Percentiles rank a stretch among this genome's conserved stretches.
phyloP scores from a whole-genome alignment of 2,329 filamentous ascomycete genomes.

The Scedosporium boydii region DNA sequence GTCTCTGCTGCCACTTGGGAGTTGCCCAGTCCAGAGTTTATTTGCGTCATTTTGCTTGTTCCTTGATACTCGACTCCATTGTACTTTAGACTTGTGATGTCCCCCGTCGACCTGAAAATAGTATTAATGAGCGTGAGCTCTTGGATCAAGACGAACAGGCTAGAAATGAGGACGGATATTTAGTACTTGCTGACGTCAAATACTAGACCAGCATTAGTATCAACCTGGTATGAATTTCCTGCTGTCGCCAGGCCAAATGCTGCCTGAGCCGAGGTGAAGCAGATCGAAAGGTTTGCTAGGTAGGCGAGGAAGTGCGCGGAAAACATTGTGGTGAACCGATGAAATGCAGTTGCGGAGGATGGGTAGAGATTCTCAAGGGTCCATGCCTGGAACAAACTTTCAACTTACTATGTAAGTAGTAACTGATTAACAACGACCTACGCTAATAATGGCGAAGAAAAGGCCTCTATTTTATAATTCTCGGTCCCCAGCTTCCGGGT shows the following conservation, averaged over 20 bases:
- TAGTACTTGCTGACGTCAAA: slow-evolving; percentile 15
- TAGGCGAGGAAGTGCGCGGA: neutral
- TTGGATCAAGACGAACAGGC: neutral
- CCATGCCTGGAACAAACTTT: no score
- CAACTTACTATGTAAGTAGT: neutral
- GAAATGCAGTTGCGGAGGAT: neutral
- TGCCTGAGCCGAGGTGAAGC: neutral
- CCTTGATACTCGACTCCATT: slow-evolving; percentile 51
- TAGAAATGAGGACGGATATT: slow-evolving; percentile 29
- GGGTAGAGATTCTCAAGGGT: no score
- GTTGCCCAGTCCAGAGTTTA: slow-evolving; percentile 47
- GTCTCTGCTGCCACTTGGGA: slow-evolving; percentile 42
- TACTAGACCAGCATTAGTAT: slow-evolving; percentile 15
- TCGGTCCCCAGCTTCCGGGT: no score
- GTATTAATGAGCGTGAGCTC: slow-evolving; percentile 14
- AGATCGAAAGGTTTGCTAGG: neutral
- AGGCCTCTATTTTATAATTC: no score
- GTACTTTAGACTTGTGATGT: slow-evolving; percentile 54
- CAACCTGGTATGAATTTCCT: slow-evolving; percentile 12
- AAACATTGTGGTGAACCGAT: neutral
- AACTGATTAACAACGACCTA: neutral
- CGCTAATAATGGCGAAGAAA: no score
- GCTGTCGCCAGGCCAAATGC: slow-evolving; percentile 9
- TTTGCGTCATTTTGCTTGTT: slow-evolving; percentile 39
- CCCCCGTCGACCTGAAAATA: slow-evolving; percentile 44